A percentile compares a stretch with the other conserved stretches of the same genome.
These are phyloP conservation scores for Grammothele lineata DNA, from an alignment of 768 basidiomycete species.

Conservation along the genomic window DNA sequence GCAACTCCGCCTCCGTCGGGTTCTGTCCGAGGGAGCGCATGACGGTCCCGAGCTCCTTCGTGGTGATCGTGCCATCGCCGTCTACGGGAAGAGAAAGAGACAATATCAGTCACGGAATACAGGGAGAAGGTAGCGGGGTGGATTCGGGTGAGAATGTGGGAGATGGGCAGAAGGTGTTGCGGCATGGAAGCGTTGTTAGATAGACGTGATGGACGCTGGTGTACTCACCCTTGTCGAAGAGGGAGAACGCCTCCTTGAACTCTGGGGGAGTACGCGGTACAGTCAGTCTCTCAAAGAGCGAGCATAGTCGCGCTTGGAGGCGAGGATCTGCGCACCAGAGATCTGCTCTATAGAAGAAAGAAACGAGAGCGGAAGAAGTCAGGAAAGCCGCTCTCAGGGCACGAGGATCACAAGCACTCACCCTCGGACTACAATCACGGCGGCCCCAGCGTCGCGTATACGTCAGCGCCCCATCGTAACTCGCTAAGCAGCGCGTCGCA, in stretches of 20 bases:
- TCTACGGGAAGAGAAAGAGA: constrained; percentile 57
- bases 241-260: constrained; percentile 98
- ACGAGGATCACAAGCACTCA: constrained; percentile 15
- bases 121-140: constrained; percentile 1
- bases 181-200: background rate
- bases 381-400: constrained; percentile 7
- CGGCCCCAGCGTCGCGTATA: background rate
- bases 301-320: background rate
- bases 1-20: constrained; percentile 86
- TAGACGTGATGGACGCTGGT: constrained; percentile 1
- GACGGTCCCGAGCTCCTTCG: constrained; percentile 85
- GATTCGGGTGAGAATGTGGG: background rate
- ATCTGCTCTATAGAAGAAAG: constrained; percentile 72
- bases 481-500: background rate
- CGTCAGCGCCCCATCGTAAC: background rate
- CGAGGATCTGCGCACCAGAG: constrained; percentile 53
- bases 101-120: too few relatives aligned
- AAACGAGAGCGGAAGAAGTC: constrained; percentile 14
- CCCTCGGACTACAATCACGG: constrained; percentile 20
- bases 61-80: constrained; percentile 91
- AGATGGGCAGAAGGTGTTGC: background rate
- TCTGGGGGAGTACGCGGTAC: constrained; percentile 43
- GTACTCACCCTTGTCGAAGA: constrained; percentile 88
- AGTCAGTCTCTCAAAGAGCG: background rate
- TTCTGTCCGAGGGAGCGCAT: constrained; percentile 94